phyloP scores from a whole-genome alignment of 2,329 filamentous ascomycete species.

The Lachnellula subtilissima region DNA sequence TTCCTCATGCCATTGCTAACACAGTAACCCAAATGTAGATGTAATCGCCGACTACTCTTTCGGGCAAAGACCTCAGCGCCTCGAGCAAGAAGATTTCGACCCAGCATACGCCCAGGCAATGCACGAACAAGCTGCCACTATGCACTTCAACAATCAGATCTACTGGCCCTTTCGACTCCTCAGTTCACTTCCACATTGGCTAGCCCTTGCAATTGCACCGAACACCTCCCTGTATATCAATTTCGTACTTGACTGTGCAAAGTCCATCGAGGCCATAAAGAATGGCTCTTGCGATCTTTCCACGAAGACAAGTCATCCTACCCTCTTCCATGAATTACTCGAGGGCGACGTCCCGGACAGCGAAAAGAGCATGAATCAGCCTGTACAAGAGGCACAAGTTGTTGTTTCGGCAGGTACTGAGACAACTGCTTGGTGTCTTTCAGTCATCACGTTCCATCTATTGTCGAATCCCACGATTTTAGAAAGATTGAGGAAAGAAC shows the following conservation, averaged over 20 bases:
- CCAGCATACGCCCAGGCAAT: neutral
- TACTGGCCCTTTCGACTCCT: neutral
- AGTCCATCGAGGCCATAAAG: neutral
- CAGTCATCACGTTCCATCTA: slow-evolving; percentile 33
- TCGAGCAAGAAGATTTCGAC: slow-evolving; percentile 11
- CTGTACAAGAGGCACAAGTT: slow-evolving; percentile 32
- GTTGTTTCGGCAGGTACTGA: slow-evolving; percentile 33
- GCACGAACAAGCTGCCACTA: neutral
- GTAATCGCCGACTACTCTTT: slow-evolving; percentile 16
- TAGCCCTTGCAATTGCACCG: neutral
- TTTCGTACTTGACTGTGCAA: neutral
- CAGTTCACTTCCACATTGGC: neutral
- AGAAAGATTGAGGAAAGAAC: slow-evolving; percentile 31
- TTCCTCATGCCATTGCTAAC: neutral
- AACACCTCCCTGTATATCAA: neutral
- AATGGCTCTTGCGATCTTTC: neutral
- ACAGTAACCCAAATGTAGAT: neutral
- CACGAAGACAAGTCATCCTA: slow-evolving; percentile 11
- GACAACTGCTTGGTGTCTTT: slow-evolving; percentile 32
- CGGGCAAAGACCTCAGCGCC: slow-evolving; percentile 5
- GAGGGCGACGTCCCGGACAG: slow-evolving; percentile 23
- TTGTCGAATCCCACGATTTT: slow-evolving; percentile 30
- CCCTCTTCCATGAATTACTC: slow-evolving; percentile 11
- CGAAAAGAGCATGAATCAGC: slow-evolving; percentile 31
- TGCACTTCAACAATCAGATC: neutral